Conservation (phyloP, 805 yeast genomes). For the Suhomyces pyralidae region DNA sequence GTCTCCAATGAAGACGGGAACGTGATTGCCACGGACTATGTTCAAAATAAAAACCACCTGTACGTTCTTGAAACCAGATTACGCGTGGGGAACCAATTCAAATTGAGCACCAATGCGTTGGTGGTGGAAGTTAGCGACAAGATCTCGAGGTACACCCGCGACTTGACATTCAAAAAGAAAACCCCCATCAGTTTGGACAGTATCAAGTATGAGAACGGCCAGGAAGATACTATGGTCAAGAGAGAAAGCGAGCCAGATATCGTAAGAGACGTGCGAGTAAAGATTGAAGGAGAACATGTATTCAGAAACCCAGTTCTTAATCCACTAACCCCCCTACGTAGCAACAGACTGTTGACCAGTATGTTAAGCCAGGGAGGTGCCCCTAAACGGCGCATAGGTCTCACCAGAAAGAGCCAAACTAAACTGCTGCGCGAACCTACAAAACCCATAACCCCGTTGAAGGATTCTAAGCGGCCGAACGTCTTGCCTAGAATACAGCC, state of each 20-base stretch:
- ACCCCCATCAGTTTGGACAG: background rate
- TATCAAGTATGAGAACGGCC: conserved; percentile 1
- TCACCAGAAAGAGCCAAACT: background rate
- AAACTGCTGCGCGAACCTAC: background rate
- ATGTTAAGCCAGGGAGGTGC: background rate
- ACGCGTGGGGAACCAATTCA: conserved; percentile 19
- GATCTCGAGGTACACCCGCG: background rate
- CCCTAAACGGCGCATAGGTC: conserved; percentile 1
- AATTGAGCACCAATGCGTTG: conserved; percentile 24
- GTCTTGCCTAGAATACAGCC: conserved; percentile 5
- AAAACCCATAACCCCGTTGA: background rate
- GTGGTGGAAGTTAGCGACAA: conserved; percentile 14
- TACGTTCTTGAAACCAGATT: conserved; percentile 12
- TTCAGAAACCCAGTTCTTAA: background rate
- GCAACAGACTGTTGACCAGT: background rate
- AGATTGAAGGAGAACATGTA: background rate
- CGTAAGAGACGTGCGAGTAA: background rate
- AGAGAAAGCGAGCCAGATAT: background rate
- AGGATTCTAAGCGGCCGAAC: background rate
- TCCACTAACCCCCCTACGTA: background rate
- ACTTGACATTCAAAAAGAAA: conserved; percentile 2
- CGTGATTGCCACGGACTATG: conserved; percentile 34
- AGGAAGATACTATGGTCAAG: background rate
- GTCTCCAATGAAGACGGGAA: conserved; percentile 35
- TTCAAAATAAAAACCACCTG: conserved; percentile 16